Evolutionary conservation across 2,329 filamentous ascomycete genomes (phyloP).

Genomic region (Paecilomyces dactylethromorphus): DNA sequence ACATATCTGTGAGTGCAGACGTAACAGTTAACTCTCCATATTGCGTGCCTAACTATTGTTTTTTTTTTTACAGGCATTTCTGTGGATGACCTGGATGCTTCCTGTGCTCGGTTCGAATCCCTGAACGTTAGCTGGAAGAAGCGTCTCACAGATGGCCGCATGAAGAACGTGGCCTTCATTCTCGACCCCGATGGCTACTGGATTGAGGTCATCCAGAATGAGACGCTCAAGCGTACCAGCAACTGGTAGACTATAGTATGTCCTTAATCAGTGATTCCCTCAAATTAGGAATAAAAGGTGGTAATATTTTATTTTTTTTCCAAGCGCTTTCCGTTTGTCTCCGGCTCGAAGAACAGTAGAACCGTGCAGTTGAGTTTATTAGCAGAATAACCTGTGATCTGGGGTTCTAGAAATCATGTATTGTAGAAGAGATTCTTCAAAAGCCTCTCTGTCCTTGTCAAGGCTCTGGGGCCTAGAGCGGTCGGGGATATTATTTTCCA

Average conservation of each 20-base stretch:
- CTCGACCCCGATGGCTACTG: constrained; percentile 84
- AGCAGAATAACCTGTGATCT: background rate
- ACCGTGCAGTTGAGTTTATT: background rate
- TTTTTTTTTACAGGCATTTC: constrained; percentile 52
- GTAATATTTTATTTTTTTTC: background rate
- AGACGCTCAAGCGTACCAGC: constrained; percentile 35
- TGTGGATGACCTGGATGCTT: constrained; percentile 82
- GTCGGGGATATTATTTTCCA: background rate
- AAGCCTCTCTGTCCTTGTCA: background rate
- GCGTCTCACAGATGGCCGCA: constrained; percentile 78
- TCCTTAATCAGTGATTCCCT: background rate
- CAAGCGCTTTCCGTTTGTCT: background rate
- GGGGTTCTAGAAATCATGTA: background rate
- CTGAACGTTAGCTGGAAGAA: constrained; percentile 89
- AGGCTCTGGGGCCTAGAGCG: background rate
- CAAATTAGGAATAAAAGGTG: background rate
- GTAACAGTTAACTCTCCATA: background rate
- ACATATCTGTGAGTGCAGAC: constrained; percentile 65
- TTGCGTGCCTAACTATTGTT: constrained; percentile 1
- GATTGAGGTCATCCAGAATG: constrained; percentile 69
- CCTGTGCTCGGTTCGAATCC: constrained; percentile 79
- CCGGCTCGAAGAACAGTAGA: background rate
- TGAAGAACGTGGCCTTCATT: constrained; percentile 92
- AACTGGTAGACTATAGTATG: constrained; percentile 25
- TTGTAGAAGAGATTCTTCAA: background rate